A percentile compares a stretch with the other conserved stretches of the same genome.
These are phyloP conservation scores for Phoma sp. DNA, from an alignment of 2,329 filamentous ascomycete genomes.

Conservation along the genomic window DNA sequence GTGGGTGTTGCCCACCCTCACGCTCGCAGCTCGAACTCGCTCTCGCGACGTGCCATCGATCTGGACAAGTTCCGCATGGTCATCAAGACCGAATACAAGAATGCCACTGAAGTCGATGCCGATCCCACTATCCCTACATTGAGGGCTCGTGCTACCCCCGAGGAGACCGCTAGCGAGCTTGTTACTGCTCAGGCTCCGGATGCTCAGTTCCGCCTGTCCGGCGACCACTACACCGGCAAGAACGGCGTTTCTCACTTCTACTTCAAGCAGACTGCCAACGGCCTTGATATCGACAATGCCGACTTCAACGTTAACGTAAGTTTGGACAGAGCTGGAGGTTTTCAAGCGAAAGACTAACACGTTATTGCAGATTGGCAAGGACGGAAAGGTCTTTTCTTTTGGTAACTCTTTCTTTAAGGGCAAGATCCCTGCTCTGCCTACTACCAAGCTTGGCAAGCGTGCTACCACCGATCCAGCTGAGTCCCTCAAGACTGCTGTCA, in stretches of 20 bases:
- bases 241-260: conserved; percentile 65
- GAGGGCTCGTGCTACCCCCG: conserved; percentile 16
- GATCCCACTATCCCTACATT: conserved; percentile 18
- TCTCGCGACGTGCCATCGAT: conserved; percentile 36
- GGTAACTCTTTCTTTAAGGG: conserved; percentile 61
- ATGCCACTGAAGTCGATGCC: conserved; percentile 20
- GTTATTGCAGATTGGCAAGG: conserved; percentile 53
- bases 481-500: conserved; percentile 52
- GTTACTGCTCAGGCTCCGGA: conserved; percentile 13
- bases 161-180: conserved; percentile 19
- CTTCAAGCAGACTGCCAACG: conserved; percentile 65
- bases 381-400: conserved; percentile 66
- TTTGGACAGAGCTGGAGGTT: neutral
- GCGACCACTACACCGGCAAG: conserved; percentile 42
- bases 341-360: neutral
- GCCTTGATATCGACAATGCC: conserved; percentile 65
- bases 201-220: conserved; percentile 17
- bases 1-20: conserved; percentile 36
- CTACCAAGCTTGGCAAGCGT: conserved; percentile 17
- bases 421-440: conserved; percentile 45
- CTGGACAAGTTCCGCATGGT: conserved; percentile 43
- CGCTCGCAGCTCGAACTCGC: conserved; percentile 20
- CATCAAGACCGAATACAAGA: conserved; percentile 34
- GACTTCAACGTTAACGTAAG: conserved; percentile 67
- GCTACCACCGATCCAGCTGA: conserved; percentile 52